A percentile compares a stretch with the other conserved stretches of the same genome.
Evolutionary conservation across 805 yeast species (phyloP).

Genomic region (Grigorovia transvaalensis): DNA sequence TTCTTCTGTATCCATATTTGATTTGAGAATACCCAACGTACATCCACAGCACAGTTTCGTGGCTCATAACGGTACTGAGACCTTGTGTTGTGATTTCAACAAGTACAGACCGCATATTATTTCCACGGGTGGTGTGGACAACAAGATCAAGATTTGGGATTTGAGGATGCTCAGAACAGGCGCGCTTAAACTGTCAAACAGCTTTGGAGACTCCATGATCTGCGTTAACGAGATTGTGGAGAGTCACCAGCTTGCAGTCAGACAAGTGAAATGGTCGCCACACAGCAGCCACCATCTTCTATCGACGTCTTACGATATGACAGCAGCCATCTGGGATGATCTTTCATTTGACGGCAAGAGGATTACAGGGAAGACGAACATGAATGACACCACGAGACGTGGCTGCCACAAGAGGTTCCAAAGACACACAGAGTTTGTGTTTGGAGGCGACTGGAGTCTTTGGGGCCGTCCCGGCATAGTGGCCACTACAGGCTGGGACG

Average conservation of each 20-base stretch:
- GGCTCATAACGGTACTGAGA: constrained; percentile 75
- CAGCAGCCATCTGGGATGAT: constrained; percentile 78
- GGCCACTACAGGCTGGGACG: constrained; percentile 94
- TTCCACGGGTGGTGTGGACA: constrained; percentile 91
- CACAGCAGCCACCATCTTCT: constrained; percentile 62
- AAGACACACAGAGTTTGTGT: constrained; percentile 76
- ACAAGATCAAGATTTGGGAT: constrained; percentile 79
- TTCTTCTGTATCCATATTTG: constrained; percentile 74
- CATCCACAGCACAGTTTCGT: constrained; percentile 40
- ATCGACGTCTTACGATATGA: constrained; percentile 86
- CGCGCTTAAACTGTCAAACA: neutral
- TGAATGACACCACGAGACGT: constrained; percentile 30
- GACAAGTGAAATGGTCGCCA: constrained; percentile 82
- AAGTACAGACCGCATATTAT: constrained; percentile 71
- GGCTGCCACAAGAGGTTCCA: constrained; percentile 52
- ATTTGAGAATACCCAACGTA: constrained; percentile 52
- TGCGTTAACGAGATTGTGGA: constrained; percentile 74
- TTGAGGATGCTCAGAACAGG: constrained; percentile 41
- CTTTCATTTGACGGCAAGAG: constrained; percentile 48
- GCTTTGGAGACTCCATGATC: constrained; percentile 1
- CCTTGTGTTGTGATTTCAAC: constrained; percentile 79
- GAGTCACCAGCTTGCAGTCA: constrained; percentile 73
- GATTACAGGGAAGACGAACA: constrained; percentile 34
- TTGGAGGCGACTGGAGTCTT: constrained; percentile 88
- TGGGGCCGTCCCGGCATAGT: constrained; percentile 98